phyloP scores from a whole-genome alignment of 202 grass and related monocot species.

The Brachypodium distachyon region DNA sequence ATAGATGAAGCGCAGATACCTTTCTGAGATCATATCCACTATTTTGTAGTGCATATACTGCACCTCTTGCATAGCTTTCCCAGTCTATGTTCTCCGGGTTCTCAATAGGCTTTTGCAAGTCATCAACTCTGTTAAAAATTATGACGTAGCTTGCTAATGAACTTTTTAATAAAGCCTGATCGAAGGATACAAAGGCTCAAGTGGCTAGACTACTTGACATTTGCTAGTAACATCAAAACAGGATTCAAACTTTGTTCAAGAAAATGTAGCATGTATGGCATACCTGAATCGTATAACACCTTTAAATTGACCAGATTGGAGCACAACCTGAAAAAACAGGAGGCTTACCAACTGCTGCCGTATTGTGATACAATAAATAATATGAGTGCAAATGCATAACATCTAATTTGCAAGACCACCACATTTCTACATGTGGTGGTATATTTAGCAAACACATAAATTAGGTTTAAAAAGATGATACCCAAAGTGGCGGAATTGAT shows the following conservation, averaged over 20 bases:
- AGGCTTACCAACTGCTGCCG: neutral
- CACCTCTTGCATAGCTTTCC: constrained; percentile 83
- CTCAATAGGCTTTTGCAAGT: constrained; percentile 64
- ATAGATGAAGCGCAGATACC: constrained; percentile 31
- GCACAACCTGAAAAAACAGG: constrained; percentile 50
- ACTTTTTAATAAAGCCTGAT: neutral
- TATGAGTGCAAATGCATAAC: neutral
- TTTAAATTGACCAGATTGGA: constrained; percentile 83
- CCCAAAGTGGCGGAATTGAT: neutral
- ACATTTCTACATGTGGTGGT: neutral
- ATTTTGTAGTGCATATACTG: constrained; percentile 83
- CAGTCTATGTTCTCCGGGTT: constrained; percentile 63
- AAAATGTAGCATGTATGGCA: neutral
- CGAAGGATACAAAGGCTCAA: constrained; percentile 3
- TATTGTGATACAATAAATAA: constrained; percentile 2
- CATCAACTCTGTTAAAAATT: constrained; percentile 51
- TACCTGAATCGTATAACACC: constrained; percentile 80
- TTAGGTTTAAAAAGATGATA: neutral
- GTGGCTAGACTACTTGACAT: neutral
- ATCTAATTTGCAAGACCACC: neutral
- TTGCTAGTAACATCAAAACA: neutral
- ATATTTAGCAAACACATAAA: constrained; percentile 17
- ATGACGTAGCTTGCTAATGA: neutral
- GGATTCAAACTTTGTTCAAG: neutral
- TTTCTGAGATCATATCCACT: constrained; percentile 80